Percentiles rank a stretch among this genome's conserved stretches.
Conservation (phyloP, 2,329 filamentous ascomycete species). For the Simplicillium sp. region DNA sequence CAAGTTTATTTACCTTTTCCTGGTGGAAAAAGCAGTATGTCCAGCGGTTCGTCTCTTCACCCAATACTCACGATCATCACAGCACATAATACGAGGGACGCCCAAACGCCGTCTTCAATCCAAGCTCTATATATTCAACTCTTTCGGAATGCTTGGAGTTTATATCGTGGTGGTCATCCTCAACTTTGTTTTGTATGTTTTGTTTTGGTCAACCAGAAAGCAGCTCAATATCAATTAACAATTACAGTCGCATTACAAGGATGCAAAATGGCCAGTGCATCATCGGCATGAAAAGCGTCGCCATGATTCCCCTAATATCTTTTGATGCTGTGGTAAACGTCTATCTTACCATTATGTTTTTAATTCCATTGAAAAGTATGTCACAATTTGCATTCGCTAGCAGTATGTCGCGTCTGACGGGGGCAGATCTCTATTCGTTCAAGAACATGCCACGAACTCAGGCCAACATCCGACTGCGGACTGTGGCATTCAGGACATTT, state of each 20-base stretch:
- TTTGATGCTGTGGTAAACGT: constrained; percentile 54
- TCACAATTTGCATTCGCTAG: background rate
- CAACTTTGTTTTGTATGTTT: constrained; percentile 49
- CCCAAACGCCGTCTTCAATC: constrained; percentile 43
- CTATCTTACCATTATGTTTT: constrained; percentile 53
- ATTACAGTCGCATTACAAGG: constrained; percentile 42
- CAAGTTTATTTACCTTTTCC: constrained; percentile 52
- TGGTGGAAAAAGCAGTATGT: constrained; percentile 53
- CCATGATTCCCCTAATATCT: constrained; percentile 51
- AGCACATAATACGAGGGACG: constrained; percentile 49
- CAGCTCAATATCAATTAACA: background rate
- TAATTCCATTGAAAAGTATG: constrained; percentile 48
- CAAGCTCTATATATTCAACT: constrained; percentile 52
- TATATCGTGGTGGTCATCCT: constrained; percentile 40
- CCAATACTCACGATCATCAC: constrained; percentile 6
- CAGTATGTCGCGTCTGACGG: no score
- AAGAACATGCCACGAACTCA: constrained; percentile 31
- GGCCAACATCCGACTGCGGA: constrained; percentile 33
- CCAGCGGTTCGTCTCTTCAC: background rate
- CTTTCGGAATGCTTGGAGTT: constrained; percentile 41
- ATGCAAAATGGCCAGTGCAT: constrained; percentile 47
- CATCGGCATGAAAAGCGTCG: constrained; percentile 49
- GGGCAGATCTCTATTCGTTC: constrained; percentile 44
- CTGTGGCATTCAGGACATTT: constrained; percentile 48
- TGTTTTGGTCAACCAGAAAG: background rate